phyloP scores from a whole-genome alignment of 805 yeast genomes.

The Phaffomyces antillensis region DNA sequence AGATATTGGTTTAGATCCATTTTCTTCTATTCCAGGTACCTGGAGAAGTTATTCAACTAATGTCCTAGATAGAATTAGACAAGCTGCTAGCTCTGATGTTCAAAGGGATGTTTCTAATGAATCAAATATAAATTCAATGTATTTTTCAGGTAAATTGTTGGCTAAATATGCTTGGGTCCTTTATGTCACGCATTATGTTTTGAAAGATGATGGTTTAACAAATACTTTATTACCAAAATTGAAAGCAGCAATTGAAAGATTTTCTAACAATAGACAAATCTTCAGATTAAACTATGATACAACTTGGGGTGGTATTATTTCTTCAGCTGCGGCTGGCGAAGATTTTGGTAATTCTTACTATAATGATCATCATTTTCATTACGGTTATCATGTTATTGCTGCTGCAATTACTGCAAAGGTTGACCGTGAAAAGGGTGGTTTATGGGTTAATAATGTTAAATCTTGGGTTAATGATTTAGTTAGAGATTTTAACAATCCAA shows the following conservation, averaged over 20 bases:
- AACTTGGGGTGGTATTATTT: slow-evolving; percentile 71
- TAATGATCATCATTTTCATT: slow-evolving; percentile 74
- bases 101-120: slow-evolving; percentile 35
- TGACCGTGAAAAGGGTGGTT: slow-evolving; percentile 41
- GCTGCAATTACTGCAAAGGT: slow-evolving; percentile 56
- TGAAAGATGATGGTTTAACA: slow-evolving; percentile 50
- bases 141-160: slow-evolving; percentile 78
- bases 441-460: slow-evolving; percentile 44
- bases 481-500: slow-evolving; percentile 65
- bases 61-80: slow-evolving; percentile 24
- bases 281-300: slow-evolving; percentile 74
- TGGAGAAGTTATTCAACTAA: slow-evolving; percentile 22
- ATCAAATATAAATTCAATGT: slow-evolving; percentile 72
- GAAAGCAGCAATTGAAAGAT: slow-evolving; percentile 63
- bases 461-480: slow-evolving; percentile 50
- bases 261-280: slow-evolving; percentile 60
- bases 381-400: slow-evolving; percentile 68
- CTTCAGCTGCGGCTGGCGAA: slow-evolving; percentile 50
- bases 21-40: slow-evolving; percentile 27
- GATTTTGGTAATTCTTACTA: slow-evolving; percentile 72
- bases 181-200: slow-evolving; percentile 60
- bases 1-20: slow-evolving; percentile 39
- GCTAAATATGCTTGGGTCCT: slow-evolving; percentile 88
- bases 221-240: slow-evolving; percentile 45
- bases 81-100: slow-evolving; percentile 30